These are phyloP conservation scores for Aethionema arabicum DNA, from an alignment of 345 rosid species.

Conservation along the genomic window DNA sequence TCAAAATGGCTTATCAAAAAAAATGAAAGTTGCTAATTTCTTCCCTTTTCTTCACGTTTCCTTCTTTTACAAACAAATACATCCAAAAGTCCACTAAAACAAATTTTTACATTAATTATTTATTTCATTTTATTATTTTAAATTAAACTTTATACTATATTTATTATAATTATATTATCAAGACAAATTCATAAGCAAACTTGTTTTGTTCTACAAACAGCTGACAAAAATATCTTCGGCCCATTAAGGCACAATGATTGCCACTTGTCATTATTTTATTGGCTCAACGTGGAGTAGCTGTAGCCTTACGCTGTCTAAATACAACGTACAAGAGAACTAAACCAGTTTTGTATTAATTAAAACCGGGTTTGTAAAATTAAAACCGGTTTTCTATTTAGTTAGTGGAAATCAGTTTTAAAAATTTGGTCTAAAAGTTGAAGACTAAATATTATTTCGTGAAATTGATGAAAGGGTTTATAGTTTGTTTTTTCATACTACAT, in stretches of 20 bases:
- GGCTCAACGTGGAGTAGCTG: constrained; percentile 32
- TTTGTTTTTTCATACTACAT: too few species aligned
- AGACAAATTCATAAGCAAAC: background rate
- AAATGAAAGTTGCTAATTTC: constrained; percentile 10
- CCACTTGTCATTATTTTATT: constrained; percentile 5
- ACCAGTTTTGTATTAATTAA: constrained; percentile 7
- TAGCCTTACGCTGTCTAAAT: constrained; percentile 26
- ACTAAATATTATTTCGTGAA: too few species aligned
- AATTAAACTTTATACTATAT: too few species aligned
- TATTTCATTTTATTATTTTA: too few species aligned
- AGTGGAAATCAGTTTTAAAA: too few species aligned
- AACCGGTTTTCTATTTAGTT: background rate
- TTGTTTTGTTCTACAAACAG: background rate
- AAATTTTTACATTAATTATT: background rate
- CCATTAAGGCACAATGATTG: constrained; percentile 21
- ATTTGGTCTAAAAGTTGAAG: too few species aligned
- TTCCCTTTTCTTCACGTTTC: constrained; percentile 23
- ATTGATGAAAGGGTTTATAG: too few species aligned
- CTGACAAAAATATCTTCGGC: constrained; percentile 4
- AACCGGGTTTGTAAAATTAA: constrained; percentile 25
- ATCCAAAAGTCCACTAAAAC: constrained; percentile 19
- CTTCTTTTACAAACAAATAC: constrained; percentile 7
- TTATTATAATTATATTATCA: background rate
- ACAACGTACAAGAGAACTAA: constrained; percentile 20
- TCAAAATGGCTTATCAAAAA: constrained; percentile 28